A percentile compares a stretch with the other conserved stretches of the same genome.
phyloP scores from a whole-genome alignment of 768 basidiomycete species.

The Rhizopogon salebrosus region DNA sequence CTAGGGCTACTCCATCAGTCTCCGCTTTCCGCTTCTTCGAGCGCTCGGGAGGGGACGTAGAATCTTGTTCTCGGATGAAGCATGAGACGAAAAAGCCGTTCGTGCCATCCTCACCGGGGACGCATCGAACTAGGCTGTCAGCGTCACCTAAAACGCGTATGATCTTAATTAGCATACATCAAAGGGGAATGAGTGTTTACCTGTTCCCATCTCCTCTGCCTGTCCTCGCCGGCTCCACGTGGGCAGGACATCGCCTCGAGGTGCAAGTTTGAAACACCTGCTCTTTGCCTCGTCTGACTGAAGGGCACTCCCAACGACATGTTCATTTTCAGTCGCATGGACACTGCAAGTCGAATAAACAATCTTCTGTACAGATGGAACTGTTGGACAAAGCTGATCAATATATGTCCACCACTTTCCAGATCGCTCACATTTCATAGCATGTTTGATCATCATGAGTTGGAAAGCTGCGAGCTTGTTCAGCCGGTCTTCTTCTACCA shows the following conservation, averaged over 20 bases:
- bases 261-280: slow-evolving; percentile 65
- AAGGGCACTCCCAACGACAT: slow-evolving; percentile 75
- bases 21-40: slow-evolving; percentile 23
- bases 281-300: slow-evolving; percentile 60
- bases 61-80: slow-evolving; percentile 42
- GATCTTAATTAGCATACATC: not conserved
- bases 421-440: slow-evolving; percentile 77
- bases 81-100: slow-evolving; percentile 99
- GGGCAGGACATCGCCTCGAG: slow-evolving; percentile 63
- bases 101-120: slow-evolving; percentile 77
- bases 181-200: slow-evolving; percentile 29
- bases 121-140: slow-evolving; percentile 62
- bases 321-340: slow-evolving; percentile 88
- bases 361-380: slow-evolving; percentile 71
- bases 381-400: slow-evolving; percentile 33
- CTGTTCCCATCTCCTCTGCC: slow-evolving; percentile 47
- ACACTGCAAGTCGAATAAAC: slow-evolving; percentile 99
- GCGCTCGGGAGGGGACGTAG: not conserved
- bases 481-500: slow-evolving; percentile 62
- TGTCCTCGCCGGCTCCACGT: slow-evolving; percentile 80
- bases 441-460: slow-evolving; percentile 85
- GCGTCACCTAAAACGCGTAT: slow-evolving; percentile 42
- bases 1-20: slow-evolving; percentile 8
- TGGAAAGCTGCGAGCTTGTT: slow-evolving; percentile 86
- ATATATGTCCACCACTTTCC: slow-evolving; percentile 1